Conservation (phyloP, 148 eudicot species). For the Camellia granthamiana region DNA sequence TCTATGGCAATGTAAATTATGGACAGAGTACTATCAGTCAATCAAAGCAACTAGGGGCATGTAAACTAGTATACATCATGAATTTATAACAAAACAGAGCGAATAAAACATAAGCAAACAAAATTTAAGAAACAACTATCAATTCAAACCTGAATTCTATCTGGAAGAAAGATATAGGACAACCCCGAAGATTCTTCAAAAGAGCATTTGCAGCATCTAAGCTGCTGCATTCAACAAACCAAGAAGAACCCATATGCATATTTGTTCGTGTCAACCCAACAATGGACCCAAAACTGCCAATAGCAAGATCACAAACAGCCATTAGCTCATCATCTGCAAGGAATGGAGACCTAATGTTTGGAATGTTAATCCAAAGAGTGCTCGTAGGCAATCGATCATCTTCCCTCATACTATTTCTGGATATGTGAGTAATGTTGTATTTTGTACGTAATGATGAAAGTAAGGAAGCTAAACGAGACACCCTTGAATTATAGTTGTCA, state of each 20-base stretch:
- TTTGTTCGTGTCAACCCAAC: constrained; percentile 25
- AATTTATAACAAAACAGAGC: no score
- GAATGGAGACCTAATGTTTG: constrained; percentile 15
- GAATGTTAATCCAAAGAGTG: constrained; percentile 28
- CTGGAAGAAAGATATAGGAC: constrained; percentile 35
- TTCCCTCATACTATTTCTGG: constrained; percentile 12
- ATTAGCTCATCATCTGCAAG: constrained; percentile 37
- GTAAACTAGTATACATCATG: no score
- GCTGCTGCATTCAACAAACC: constrained; percentile 44
- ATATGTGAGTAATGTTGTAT: constrained; percentile 26
- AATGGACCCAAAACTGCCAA: constrained; percentile 26
- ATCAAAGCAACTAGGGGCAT: no score
- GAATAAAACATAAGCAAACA: constrained; percentile 1
- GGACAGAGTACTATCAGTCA: no score
- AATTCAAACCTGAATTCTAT: constrained; percentile 38
- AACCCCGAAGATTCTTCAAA: constrained; percentile 31
- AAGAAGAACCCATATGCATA: constrained; percentile 23
- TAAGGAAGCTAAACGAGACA: constrained; percentile 20
- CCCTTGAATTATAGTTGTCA: constrained; percentile 29
- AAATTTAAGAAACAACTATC: background rate
- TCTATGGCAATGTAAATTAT: no score
- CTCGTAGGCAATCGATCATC: constrained; percentile 26
- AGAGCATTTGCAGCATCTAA: constrained; percentile 32
- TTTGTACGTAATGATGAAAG: constrained; percentile 29
- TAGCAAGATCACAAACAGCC: constrained; percentile 34